Evolutionary conservation across 192 early-diverging fungal species (phyloP).

Genomic region (Podila epigama): DNA sequence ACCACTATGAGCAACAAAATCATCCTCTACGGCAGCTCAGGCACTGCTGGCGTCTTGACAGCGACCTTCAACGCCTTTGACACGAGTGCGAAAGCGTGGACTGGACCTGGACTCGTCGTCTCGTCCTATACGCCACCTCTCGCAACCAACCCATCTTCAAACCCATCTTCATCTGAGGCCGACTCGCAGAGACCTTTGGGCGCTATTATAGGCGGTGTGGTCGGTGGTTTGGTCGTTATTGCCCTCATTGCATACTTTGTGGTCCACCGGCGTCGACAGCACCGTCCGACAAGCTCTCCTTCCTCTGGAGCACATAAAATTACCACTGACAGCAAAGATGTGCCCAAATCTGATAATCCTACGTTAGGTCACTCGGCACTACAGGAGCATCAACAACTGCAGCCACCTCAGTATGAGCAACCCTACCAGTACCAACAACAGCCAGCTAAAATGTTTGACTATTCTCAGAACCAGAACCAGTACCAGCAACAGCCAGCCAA

Average conservation of each 20-base stretch:
- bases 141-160: not conserved
- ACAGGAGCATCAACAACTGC: too few relatives aligned
- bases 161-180: not conserved
- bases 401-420: too few relatives aligned
- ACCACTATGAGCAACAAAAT: not conserved
- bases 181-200: not conserved
- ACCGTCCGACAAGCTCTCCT: too few relatives aligned
- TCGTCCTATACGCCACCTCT: not conserved
- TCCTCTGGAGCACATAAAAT: not conserved
- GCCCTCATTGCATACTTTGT: not conserved
- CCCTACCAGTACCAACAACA: too few relatives aligned
- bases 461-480: too few relatives aligned
- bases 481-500: too few relatives aligned
- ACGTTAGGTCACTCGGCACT: too few relatives aligned
- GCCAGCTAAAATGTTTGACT: too few relatives aligned
- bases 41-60: too few relatives aligned
- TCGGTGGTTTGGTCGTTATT: not conserved
- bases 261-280: not conserved
- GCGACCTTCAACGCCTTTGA: not conserved
- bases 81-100: not conserved
- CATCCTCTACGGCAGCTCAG: not conserved
- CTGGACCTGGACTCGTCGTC: not conserved
- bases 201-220: not conserved
- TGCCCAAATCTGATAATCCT: too few relatives aligned
- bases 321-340: not conserved